phyloP scores from a whole-genome alignment of 768 basidiomycete genomes.

The Leccinum variicolor region DNA sequence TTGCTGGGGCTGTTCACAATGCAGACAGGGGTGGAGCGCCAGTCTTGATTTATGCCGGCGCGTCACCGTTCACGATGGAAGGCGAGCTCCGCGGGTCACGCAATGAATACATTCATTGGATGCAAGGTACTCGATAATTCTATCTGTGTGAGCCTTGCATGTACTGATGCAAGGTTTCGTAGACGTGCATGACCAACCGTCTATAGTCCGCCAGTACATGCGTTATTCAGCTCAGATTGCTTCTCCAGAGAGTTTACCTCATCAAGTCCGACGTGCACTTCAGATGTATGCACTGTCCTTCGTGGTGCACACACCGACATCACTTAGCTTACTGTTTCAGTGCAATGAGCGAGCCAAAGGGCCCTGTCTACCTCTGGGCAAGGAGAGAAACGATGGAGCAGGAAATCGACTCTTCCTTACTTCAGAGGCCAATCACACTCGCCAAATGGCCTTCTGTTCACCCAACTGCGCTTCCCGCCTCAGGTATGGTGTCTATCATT shows the following conservation, averaged over 20 bases:
- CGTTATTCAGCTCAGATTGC: conserved; percentile 57
- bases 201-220: conserved; percentile 76
- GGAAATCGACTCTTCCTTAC: conserved; percentile 41
- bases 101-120: conserved; percentile 75
- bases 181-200: conserved; percentile 71
- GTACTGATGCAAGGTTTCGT: neutral
- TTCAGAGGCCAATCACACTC: conserved; percentile 30
- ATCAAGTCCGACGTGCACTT: conserved; percentile 53
- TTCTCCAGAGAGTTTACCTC: conserved; percentile 49
- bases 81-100: conserved; percentile 59
- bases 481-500: conserved; percentile 25
- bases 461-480: conserved; percentile 43
- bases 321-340: conserved; percentile 30
- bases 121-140: conserved; percentile 47
- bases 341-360: conserved; percentile 66
- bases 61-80: conserved; percentile 55
- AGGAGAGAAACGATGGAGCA: conserved; percentile 70
- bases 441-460: conserved; percentile 54
- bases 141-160: neutral
- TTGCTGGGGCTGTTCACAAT: conserved; percentile 73
- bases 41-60: conserved; percentile 69
- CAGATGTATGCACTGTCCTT: conserved; percentile 48
- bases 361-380: conserved; percentile 73
- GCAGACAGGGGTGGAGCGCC: conserved; percentile 59
- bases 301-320: neutral